These are phyloP conservation scores for Sarcomyxa edulis DNA, from an alignment of 768 basidiomycete species.

Conservation along the genomic window DNA sequence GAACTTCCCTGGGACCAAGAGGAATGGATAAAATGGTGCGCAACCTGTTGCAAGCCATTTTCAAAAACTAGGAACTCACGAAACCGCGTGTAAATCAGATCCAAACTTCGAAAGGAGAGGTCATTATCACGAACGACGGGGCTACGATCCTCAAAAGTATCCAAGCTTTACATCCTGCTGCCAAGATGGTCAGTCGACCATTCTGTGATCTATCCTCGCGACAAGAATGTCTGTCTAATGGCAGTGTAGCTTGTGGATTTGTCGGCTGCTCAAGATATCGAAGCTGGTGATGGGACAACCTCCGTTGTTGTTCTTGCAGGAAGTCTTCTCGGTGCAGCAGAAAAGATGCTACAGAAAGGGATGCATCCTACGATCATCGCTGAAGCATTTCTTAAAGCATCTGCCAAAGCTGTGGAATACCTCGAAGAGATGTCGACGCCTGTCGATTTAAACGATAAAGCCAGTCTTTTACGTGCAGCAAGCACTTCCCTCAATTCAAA, in stretches of 20 bases:
- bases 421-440: conserved; percentile 89
- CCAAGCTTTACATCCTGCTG: conserved; percentile 95
- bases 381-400: conserved; percentile 91
- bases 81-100: conserved; percentile 67
- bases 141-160: conserved; percentile 96
- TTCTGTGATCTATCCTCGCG: conserved; percentile 2
- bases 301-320: conserved; percentile 97
- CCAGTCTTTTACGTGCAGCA: conserved; percentile 84
- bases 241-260: conserved; percentile 83
- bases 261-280: conserved; percentile 95
- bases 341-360: conserved; percentile 94
- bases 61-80: too few relatives aligned
- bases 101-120: conserved; percentile 93
- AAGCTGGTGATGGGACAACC: conserved; percentile 98
- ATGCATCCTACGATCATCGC: conserved; percentile 98
- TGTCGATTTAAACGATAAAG: conserved; percentile 84
- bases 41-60: too few relatives aligned
- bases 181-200: conserved; percentile 76
- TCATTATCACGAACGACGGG: conserved; percentile 97
- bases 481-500: conserved; percentile 97
- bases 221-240: too few relatives aligned
- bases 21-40: conserved; percentile 99
- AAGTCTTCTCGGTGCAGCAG: conserved; percentile 87
- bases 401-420: conserved; percentile 89
- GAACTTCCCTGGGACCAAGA: conserved; percentile 92